A percentile compares a stretch with the other conserved stretches of the same genome.
Conservation (phyloP, 2,329 filamentous ascomycete genomes). For the Calonectria multiphialidica region DNA sequence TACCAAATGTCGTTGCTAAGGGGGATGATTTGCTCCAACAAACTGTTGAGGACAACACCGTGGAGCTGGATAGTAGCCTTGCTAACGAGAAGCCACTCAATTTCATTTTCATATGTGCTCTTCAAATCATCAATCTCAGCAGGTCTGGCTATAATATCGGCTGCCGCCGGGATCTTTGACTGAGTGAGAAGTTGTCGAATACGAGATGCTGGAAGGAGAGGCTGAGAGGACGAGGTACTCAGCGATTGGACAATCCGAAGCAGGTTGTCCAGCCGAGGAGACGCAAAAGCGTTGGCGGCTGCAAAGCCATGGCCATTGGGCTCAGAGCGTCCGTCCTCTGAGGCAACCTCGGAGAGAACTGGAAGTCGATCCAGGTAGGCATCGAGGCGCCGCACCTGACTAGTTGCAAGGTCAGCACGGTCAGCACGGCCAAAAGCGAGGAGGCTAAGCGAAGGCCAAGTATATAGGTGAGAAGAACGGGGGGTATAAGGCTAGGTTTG, state of each 20-base stretch:
- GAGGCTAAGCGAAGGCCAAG: constrained; percentile 14
- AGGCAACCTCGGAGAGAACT: constrained; percentile 53
- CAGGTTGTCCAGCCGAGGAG: constrained; percentile 70
- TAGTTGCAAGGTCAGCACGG: constrained; percentile 45
- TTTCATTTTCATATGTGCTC: constrained; percentile 76
- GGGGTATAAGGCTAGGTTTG: constrained; percentile 1
- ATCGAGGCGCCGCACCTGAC: constrained; percentile 73
- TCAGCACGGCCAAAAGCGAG: constrained; percentile 26
- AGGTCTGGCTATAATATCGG: constrained; percentile 47
- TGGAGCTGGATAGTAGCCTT: constrained; percentile 95
- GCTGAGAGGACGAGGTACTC: constrained; percentile 74
- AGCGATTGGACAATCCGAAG: constrained; percentile 77
- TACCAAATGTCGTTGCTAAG: constrained; percentile 93
- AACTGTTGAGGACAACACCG: constrained; percentile 79
- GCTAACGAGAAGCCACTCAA: constrained; percentile 91
- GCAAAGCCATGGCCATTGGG: constrained; percentile 49
- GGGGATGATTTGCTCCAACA: constrained; percentile 86
- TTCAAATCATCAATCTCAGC: constrained; percentile 46
- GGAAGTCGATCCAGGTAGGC: constrained; percentile 73
- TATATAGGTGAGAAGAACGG: neutral
- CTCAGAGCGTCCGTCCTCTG: constrained; percentile 55
- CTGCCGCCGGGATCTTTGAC: constrained; percentile 66
- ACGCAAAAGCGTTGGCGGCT: constrained; percentile 59
- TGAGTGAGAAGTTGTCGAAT: constrained; percentile 74
- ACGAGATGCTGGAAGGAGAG: constrained; percentile 69